phyloP scores from a whole-genome alignment of 306 rosid species.

The Senna tora region DNA sequence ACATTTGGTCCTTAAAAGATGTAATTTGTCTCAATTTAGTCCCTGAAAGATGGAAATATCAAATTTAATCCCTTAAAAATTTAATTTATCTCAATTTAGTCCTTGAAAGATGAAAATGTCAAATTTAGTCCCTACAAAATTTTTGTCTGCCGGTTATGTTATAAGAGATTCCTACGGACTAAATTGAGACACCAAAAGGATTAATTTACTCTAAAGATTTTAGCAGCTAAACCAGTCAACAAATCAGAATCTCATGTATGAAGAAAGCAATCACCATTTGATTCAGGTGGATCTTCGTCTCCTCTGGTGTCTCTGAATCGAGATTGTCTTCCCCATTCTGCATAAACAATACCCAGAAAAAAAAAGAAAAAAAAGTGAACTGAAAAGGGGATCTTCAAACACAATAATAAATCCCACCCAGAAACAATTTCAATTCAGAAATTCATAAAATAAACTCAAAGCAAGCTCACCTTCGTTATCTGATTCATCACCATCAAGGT shows the following conservation, averaged over 20 bases:
- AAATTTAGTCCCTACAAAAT: too few relatives aligned
- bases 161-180: too few relatives aligned
- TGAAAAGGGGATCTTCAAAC: slow-evolving; percentile 9
- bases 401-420: not conserved
- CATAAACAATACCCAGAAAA: slow-evolving; percentile 20
- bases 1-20: too few relatives aligned
- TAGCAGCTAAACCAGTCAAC: slow-evolving; percentile 19
- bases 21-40: too few relatives aligned
- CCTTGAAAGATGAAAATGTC: too few relatives aligned
- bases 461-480: slow-evolving; percentile 54
- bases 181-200: too few relatives aligned
- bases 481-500: slow-evolving; percentile 53
- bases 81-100: too few relatives aligned
- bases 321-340: slow-evolving; percentile 40
- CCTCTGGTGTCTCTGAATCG: slow-evolving; percentile 24
- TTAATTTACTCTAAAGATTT: too few relatives aligned
- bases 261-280: slow-evolving; percentile 34
- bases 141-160: too few relatives aligned
- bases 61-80: too few relatives aligned
- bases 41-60: too few relatives aligned
- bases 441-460: not conserved
- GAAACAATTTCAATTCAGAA: slow-evolving; percentile 13
- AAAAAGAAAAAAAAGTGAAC: too few relatives aligned
- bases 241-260: slow-evolving; percentile 14
- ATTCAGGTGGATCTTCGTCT: slow-evolving; percentile 22